These are phyloP conservation scores for Celoporthe dispersa DNA, from an alignment of 2,329 filamentous ascomycete genomes.

Conservation along the genomic window DNA sequence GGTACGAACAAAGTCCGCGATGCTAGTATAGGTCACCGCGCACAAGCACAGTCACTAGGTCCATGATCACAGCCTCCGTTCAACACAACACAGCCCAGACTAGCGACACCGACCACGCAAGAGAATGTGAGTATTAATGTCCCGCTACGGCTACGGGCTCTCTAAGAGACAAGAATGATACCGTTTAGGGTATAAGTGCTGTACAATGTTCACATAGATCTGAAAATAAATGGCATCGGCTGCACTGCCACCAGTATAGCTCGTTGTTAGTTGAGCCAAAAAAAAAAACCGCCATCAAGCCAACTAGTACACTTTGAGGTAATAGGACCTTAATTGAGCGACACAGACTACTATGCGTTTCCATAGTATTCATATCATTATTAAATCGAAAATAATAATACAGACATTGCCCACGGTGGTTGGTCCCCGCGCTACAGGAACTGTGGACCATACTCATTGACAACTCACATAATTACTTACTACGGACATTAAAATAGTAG, in stretches of 20 bases:
- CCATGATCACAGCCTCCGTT: background rate
- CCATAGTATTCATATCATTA: background rate
- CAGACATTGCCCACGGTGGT: too few relatives aligned
- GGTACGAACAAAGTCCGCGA: background rate
- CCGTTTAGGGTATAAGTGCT: too few relatives aligned
- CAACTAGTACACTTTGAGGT: too few relatives aligned
- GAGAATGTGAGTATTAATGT: background rate
- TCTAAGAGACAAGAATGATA: background rate
- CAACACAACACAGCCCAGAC: background rate
- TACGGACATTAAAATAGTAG: background rate
- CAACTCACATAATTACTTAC: background rate
- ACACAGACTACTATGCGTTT: background rate
- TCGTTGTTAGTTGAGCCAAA: too few relatives aligned
- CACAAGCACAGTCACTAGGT: background rate
- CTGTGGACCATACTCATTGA: background rate
- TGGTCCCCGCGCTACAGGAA: background rate
- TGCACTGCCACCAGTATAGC: background rate
- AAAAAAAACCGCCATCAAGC: too few relatives aligned
- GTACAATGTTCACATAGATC: too few relatives aligned
- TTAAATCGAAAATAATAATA: background rate
- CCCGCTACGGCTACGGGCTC: background rate
- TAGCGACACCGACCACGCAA: background rate
- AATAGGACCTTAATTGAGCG: background rate
- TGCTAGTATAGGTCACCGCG: background rate
- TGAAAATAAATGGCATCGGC: background rate